A percentile compares a stretch with the other conserved stretches of the same genome.
phyloP scores from a whole-genome alignment of 257 asterid genomes.

The Oldenlandia corymbosa region DNA sequence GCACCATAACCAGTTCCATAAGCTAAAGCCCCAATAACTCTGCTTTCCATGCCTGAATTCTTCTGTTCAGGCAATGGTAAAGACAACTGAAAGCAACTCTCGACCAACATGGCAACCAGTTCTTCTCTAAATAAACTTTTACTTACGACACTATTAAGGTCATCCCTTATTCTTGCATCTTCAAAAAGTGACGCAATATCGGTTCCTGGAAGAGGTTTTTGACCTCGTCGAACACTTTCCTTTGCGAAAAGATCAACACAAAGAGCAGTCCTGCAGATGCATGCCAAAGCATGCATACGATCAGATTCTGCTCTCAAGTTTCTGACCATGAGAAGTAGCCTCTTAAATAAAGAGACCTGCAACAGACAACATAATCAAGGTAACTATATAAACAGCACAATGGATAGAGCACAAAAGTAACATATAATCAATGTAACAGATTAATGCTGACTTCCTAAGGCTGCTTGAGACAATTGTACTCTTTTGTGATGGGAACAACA shows the following conservation, averaged over 20 bases:
- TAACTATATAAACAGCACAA: neutral
- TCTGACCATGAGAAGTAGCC: conserved; percentile 87
- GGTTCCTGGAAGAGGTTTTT: conserved; percentile 83
- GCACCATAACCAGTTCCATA: conserved; percentile 97
- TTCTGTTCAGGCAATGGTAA: conserved; percentile 81
- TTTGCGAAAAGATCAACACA: conserved; percentile 90
- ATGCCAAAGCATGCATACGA: conserved; percentile 91
- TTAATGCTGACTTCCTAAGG: too few species aligned
- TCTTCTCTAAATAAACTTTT: conserved; percentile 89
- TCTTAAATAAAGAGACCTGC: conserved; percentile 81
- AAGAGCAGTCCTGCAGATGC: conserved; percentile 89
- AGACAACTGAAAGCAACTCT: conserved; percentile 91
- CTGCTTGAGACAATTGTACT: neutral
- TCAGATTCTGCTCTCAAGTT: conserved; percentile 94
- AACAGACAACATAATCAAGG: conserved; percentile 8
- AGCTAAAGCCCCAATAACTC: conserved; percentile 92
- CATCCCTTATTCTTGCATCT: conserved; percentile 65
- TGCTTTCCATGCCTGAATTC: conserved; percentile 75
- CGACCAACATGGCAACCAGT: conserved; percentile 83
- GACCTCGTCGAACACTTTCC: conserved; percentile 84
- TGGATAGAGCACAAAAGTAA: neutral
- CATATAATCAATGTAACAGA: neutral
- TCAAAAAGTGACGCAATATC: conserved; percentile 83
- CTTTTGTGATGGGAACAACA: neutral
- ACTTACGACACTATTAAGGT: conserved; percentile 69